Conservation (phyloP, 495 filamentous ascomycete species). For the Podospora conica region DNA sequence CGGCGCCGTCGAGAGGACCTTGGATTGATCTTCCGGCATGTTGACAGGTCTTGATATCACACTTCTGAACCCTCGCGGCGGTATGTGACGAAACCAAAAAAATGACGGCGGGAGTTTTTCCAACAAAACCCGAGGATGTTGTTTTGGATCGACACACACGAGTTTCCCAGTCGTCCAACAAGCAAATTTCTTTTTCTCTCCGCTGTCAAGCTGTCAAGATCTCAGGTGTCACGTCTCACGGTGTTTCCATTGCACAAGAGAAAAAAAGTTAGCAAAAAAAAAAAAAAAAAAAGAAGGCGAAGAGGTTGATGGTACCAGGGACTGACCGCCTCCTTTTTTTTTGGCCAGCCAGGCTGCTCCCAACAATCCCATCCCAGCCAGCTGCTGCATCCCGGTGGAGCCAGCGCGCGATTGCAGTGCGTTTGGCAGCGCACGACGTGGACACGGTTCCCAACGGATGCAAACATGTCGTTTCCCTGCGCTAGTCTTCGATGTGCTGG, state of each 20-base stretch:
- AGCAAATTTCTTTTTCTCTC: background rate
- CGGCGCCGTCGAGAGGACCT: constrained; percentile 25
- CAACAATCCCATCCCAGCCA: background rate
- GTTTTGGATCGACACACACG: background rate
- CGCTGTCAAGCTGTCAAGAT: background rate
- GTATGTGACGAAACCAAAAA: background rate
- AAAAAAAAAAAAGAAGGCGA: background rate
- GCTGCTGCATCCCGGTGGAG: background rate
- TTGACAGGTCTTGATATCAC: background rate
- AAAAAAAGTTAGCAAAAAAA: no score
- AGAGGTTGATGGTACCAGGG: background rate
- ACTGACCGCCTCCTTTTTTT: background rate
- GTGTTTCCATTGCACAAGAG: background rate
- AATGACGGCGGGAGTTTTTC: background rate
- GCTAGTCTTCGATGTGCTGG: background rate
- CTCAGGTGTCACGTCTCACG: background rate
- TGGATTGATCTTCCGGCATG: constrained; percentile 17
- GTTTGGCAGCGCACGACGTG: background rate
- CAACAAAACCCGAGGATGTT: background rate
- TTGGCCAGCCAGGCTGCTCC: background rate
- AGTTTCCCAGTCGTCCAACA: background rate
- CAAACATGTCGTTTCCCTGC: background rate
- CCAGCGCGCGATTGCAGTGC: background rate
- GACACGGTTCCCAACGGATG: background rate
- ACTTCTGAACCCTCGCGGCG: background rate